Conservation (phyloP, 2,329 filamentous ascomycete genomes). For the Sporothrix euskadiensis region DNA sequence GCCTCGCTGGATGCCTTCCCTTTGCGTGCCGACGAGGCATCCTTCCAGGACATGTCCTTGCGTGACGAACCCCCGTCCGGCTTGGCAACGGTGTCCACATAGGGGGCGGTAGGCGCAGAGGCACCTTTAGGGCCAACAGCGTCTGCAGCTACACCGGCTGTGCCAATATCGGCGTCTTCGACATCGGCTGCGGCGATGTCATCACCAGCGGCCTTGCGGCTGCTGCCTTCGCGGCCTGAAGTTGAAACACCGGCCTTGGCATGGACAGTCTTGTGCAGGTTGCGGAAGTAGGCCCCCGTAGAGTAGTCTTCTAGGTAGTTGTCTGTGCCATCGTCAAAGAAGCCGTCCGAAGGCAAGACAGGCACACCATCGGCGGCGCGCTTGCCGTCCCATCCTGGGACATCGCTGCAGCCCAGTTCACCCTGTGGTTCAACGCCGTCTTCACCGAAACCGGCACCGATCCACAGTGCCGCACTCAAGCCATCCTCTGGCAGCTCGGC, state of each 20-base stretch:
- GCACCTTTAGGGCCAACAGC: background rate
- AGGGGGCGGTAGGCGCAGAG: background rate
- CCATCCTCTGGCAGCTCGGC: constrained; percentile 73
- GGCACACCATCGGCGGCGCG: constrained; percentile 38
- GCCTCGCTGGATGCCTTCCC: constrained; percentile 8
- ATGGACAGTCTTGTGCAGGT: constrained; percentile 10
- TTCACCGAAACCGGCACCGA: constrained; percentile 87
- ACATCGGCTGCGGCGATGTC: background rate
- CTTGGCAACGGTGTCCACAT: background rate
- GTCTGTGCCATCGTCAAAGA: constrained; percentile 74
- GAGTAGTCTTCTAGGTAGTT: constrained; percentile 70
- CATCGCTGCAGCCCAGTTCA: constrained; percentile 92
- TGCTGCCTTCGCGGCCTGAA: background rate
- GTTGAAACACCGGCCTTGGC: constrained; percentile 1
- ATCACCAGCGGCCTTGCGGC: background rate
- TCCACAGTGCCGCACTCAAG: constrained; percentile 87
- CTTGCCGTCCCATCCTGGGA: constrained; percentile 79
- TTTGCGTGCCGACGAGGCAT: background rate
- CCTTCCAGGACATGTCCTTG: constrained; percentile 13
- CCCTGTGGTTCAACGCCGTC: constrained; percentile 71
- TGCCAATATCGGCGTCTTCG: background rate
- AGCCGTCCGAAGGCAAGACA: constrained; percentile 47
- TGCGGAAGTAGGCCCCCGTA: constrained; percentile 22
- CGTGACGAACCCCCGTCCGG: background rate
- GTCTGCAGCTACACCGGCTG: background rate